Evolutionary conservation across 164 flowering plant species (phyloP), one percentile per base, ranked within the genome.

Genomic region (Echeveria elegans): DNA sequence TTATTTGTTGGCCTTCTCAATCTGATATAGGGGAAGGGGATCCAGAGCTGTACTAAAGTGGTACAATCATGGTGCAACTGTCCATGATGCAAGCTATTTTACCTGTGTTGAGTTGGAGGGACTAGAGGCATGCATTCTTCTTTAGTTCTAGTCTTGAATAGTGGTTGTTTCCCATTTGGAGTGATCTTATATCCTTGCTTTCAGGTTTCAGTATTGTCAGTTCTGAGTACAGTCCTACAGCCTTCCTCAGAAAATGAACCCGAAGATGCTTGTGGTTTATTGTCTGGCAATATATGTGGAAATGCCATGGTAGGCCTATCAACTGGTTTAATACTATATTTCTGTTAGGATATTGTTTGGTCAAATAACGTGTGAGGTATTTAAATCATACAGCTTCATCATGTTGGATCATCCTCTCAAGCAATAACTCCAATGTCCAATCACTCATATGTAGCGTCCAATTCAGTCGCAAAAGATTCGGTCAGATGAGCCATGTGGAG

Each of bases 391-490:
- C 81, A 89, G 99, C 90, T 89, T 75, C 83, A 91, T 82, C 85
- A 83, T 77, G 76, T 74, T 74, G 94, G 83, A 74, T 77, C 76
- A 48, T 75, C 82, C 26, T 29, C 29, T 63, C 78, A 69, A 58
- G 32, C 83, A 26, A 83, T 91, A 73, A 81, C 90, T 58, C 97
- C 99, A 38, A 94, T 94, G 89, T 58, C 97, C 99, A 38, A 94
- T 94, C 71, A 91, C 79, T 40, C 91, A 81, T 69, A 89, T 94
- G 92, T 94, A 96, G 97, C 79, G 86, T 37, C 87, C 91, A 48
- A 53, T 28, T 45, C 58, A n/a, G 50, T 66, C 65, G 32, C 71
- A 63, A 2, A 34, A 37, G 50, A 41, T 31, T 24, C 66, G 61
- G 41, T 37, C 24, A 71, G 81, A 71, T 65, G 69, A 48, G 29